Evolutionary conservation across 78 protist genomes (phyloP), one percentile per base, ranked within the genome.

Genomic region (Dictyostelium brefeldianum): DNA sequence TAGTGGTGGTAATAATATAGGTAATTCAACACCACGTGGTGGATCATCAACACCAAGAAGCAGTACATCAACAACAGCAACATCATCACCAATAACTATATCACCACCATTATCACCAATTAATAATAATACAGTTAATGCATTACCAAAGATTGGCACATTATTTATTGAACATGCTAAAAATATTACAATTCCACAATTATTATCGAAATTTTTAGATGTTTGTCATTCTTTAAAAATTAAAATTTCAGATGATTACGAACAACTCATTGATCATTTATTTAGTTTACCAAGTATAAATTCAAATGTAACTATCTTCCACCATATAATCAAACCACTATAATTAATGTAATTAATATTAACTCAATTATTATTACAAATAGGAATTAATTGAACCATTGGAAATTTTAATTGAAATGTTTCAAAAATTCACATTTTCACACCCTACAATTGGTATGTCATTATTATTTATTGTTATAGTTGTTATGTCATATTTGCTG

Each of bases 121-220:
- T 57, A 8, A 22, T 15, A 14, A 14, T 20, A 20, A 56, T 22
- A 59, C 2, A 59, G 22, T 59, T 15, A 14, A 15, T 31, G 25
- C 73, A 64, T 11, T 78, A 25, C 43, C 50, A 50, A 46, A 17
- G 5, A 25, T 41, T 53, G 91, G 91, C 3, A 14, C 91, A 0
- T n/a, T 73, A 50, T 83, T 25, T 73, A 83, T 83, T 46, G 81
- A 73, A 20, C 91, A 83, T 41, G 78, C 91, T 14, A 83, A 83
- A 29, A 83, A 57, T 53, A n/a, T 51, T 17, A 82, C 79, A 29
- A n/a, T 82, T 8, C 70, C 90, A 9, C 31, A 14, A 36, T 46
- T 82, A 51, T 65, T 20, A 65, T 27, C 90, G 9, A 82, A 82
- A 69, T 20, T 82, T 10, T 22, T 69, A 20, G 90, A 82, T 4